Base-by-base conservation (phyloP, 768 basidiomycete genomes). In the Pisolithus sp. region DNA sequence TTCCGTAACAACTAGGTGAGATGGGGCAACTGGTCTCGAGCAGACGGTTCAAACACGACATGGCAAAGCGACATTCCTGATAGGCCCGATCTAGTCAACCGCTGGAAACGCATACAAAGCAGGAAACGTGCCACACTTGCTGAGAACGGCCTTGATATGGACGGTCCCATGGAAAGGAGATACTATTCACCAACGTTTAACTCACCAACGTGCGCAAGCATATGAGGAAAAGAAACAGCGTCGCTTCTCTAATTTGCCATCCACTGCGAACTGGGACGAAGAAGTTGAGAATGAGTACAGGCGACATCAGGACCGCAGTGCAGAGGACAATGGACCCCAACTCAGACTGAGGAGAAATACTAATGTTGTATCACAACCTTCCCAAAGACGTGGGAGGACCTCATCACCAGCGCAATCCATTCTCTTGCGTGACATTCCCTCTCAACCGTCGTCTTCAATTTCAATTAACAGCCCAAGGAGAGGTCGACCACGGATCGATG, bases 41-140 rank as follows among this genome's bases (percentile, higher is more conserved):
- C 51, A 2, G 76, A 83, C 56, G 78, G 75, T 0, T 77, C 81
- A 7, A 78, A 76, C 54, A 76, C 75, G 2, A 82, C 81, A 7
- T 83, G 81, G 81, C 62, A 74, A 37, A 65, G 62, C 21, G 59
- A 61, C 13, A 45, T 52, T 24, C 54, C 63, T 20, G 59, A 66
- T 6, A 53, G 51, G 4, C 6, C 36, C 5, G 43, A 54, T 3
- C 42, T 68, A 42, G 48, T 71, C 50, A 54, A 30, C 15, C n/a
- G 24, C 21, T 80, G 76, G 76, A 64, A 68, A 9, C 50, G 46
- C 15, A 48, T 38, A 8, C 73, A 76, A 49, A 57, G 59, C 31
- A 56, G 56, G n/a, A 56, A 58, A 20, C 69, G 76, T 8, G 48
- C 24, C 0, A 37, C 51, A 9, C 48, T 68, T 4, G 74, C 73